A percentile compares a stretch with the other conserved stretches of the same genome.
Evolutionary conservation across 257 asterid genomes (phyloP).

Genomic region (Solanum dulcamara): DNA sequence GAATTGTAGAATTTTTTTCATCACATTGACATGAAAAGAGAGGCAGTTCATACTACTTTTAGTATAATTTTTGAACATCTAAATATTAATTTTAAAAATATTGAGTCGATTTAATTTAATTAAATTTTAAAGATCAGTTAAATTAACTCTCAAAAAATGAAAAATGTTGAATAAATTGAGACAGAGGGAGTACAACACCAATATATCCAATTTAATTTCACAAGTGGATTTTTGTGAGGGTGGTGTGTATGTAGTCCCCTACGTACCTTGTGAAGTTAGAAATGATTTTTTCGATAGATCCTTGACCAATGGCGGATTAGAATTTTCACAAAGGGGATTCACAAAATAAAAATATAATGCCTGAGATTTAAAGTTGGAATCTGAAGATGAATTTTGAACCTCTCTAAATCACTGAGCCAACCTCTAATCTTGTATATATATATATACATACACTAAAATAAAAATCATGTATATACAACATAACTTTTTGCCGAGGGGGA

Average conservation of each 20-base stretch:
- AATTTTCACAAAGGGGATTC: too few relatives aligned
- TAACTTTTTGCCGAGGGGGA: not conserved
- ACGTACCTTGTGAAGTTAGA: not conserved
- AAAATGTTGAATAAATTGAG: not conserved
- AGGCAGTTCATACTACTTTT: not conserved
- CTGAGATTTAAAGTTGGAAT: not conserved
- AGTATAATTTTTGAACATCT: not conserved
- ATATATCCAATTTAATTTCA: not conserved
- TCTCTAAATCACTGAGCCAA: too few relatives aligned
- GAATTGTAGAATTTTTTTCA: not conserved
- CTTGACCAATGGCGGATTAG: too few relatives aligned
- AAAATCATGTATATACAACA: not conserved
- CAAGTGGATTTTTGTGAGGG: not conserved
- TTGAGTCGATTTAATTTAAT: not conserved
- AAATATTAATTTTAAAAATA: not conserved
- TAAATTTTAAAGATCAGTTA: not conserved
- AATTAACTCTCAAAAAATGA: not conserved
- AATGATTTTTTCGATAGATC: not conserved
- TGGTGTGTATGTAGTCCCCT: not conserved
- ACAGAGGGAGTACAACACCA: not conserved
- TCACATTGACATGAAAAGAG: not conserved
- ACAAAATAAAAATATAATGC: too few relatives aligned
- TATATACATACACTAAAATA: too few relatives aligned
- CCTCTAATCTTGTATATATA: not conserved
- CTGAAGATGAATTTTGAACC: not conserved